Base-by-base conservation (phyloP, 2,329 filamentous ascomycete genomes). In the Colletotrichum zoysiae region DNA sequence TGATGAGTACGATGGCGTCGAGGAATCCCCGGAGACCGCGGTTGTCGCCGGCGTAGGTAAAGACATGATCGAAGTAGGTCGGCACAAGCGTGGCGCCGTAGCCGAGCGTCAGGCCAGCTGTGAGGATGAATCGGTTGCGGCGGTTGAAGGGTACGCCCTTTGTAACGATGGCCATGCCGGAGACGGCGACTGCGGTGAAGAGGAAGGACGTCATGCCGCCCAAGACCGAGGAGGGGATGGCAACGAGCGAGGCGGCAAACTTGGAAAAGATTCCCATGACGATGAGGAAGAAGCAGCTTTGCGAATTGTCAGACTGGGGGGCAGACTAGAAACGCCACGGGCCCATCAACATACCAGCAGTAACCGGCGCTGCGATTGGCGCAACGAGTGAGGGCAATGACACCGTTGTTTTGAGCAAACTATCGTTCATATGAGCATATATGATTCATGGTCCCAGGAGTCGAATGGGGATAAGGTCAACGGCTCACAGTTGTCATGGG, bases 401-500 rank as follows among this genome's bases (percentile, higher is more conserved):
- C 92, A 46, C 93, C 93, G 79, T 95, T 95, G 83, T 95, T 95
- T 80, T 95, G 93, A 0, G 93, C 93, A 76, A 95, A 95, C 60
- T 73, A 26, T 26, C 4, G 16, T n/a, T 9, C 26, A 35, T 38
- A 12, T 59, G 16, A 64, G 61, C 38, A 11, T 26, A 26, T 26
- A 26, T 35, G 4, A 12, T 35, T 16, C 40, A 42, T 2, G 11
- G 16, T 30, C 11, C 11, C n/a, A 46, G 33, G 38, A 16, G 9
- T 66, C 35, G 33, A 18, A 23, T n/a, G 44, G 44, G 44, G 44
- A n/a, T 20, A 14, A 2, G 18, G n/a, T 7, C 42, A 38, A 5
- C 3, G 20, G 30, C 70, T 73, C 38, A 73, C 70, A 0, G 91
- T 92, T 1, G 90, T 91, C 89, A 95, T 93, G 40, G 93, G 93